A percentile compares a stretch with the other conserved stretches of the same genome.
Evolutionary conservation across 192 early-diverging fungal genomes (phyloP).

Genomic region (Coemansia sp.): DNA sequence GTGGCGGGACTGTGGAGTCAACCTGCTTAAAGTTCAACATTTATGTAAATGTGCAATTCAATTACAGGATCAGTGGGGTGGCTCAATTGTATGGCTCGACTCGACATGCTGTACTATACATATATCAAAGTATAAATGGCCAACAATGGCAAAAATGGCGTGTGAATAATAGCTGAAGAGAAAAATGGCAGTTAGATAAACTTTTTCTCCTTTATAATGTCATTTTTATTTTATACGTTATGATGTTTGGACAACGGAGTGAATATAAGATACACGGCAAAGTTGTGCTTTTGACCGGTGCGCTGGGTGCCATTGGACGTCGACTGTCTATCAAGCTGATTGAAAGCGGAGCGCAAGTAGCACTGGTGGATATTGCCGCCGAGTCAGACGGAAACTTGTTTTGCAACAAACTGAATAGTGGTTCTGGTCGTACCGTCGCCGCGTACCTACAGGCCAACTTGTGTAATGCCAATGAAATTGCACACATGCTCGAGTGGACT

Average conservation of each 20-base stretch:
- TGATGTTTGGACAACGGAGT: background rate
- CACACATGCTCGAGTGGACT: slow-evolving; percentile 20
- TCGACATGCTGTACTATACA: no score
- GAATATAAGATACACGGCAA: background rate
- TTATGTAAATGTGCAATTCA: no score
- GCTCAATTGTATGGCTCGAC: no score
- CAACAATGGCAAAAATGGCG: no score
- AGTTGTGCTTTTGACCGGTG: background rate
- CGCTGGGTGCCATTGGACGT: background rate
- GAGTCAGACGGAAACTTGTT: background rate
- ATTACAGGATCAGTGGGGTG: no score
- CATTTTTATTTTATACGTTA: background rate
- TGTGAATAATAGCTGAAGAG: no score
- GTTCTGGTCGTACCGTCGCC: background rate
- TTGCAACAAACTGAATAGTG: slow-evolving; percentile 18
- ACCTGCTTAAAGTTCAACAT: no score
- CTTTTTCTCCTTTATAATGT: no score
- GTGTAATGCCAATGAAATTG: slow-evolving; percentile 9
- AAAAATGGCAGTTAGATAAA: no score
- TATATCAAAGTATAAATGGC: no score
- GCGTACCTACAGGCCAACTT: slow-evolving; percentile 27
- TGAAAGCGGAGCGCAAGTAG: slow-evolving; percentile 18
- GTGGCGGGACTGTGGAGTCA: no score
- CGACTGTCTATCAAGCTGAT: slow-evolving; percentile 2
- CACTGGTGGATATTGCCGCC: slow-evolving; percentile 26